Base-by-base conservation (phyloP, 257 asterid species). In the Cruciata laevipes region DNA sequence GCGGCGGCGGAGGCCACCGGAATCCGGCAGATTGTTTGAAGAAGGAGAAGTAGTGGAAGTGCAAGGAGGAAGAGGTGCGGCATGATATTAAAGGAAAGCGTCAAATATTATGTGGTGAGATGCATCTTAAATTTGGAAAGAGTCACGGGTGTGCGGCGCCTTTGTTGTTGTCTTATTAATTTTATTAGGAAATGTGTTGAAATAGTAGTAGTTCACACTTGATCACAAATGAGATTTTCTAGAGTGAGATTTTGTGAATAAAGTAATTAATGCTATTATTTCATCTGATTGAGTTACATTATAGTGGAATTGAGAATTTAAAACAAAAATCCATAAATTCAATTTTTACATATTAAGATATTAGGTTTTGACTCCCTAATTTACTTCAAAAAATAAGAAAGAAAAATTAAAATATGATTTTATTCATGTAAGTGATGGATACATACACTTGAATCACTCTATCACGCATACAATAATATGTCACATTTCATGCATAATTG, bases 1-100 rank as follows among this genome's bases (percentile, higher is more conserved):
- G 70, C 78, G 58, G 67, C 74, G 11, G 69, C 68, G 17, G 27
- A 49, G 4, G 60, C 52, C 38, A 65, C 52, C 67, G 72, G 55
- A 11, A 33, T 17, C 49, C 32, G 12, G 57, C 7, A 3, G 55
- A 21, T 47, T 47, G 55, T 47, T 16, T 47, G 55, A 13, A 66
- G 37, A 17, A 20, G 44, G 5, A 79, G 10, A 37, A 37, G 42
- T 0, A 32, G 37, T 3, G 42, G 42, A 13, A 37, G 42, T 7
- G 42, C 42, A 60, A 1, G 6, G 1, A 72, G 16, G 0, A 77
- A 37, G 1, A 75, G 51, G 17, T 72, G 78, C 35, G 37, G 65
- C 31, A 75, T 69, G 64, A 78, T 47, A 16, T 14, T 47, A 68
- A 35, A 61, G 74, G 73, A 69, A 74, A 47, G 72, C 25, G 55